Conservation (phyloP, 2,329 filamentous ascomycete species). For the Microthyrium microscopicum region DNA sequence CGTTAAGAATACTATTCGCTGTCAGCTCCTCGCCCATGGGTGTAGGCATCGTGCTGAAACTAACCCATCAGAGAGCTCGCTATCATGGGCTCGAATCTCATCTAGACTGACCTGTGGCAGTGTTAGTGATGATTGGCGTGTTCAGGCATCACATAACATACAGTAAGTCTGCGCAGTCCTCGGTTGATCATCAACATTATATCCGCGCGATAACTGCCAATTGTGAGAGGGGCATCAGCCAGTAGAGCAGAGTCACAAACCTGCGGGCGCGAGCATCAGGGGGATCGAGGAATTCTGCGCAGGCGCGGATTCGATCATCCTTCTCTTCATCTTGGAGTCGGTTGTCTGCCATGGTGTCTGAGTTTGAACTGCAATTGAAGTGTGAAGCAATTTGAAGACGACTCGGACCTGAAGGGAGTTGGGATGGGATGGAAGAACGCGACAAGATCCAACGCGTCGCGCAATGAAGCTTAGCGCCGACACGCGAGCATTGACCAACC, state of each 20-base stretch:
- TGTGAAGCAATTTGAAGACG: too few relatives aligned
- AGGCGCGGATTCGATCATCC: constrained; percentile 66
- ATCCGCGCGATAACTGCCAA: constrained; percentile 70
- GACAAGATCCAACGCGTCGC: too few relatives aligned
- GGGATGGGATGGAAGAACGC: too few relatives aligned
- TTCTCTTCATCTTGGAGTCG: constrained; percentile 57
- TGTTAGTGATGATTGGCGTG: constrained; percentile 1
- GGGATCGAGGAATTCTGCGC: constrained; percentile 87
- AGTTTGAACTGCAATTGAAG: too few relatives aligned
- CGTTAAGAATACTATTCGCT: constrained; percentile 49
- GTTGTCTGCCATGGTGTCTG: not conserved
- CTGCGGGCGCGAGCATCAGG: constrained; percentile 26
- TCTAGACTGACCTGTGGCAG: constrained; percentile 45
- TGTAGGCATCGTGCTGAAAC: constrained; percentile 5
- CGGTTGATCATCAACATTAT: constrained; percentile 62
- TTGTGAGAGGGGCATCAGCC: constrained; percentile 18
- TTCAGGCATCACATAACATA: constrained; percentile 14
- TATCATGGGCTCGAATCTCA: constrained; percentile 75
- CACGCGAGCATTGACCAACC: too few relatives aligned
- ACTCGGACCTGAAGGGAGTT: too few relatives aligned
- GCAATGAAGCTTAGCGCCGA: too few relatives aligned
- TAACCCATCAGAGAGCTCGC: constrained; percentile 58
- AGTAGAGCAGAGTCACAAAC: constrained; percentile 17
- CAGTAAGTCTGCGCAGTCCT: constrained; percentile 39
- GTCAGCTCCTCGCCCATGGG: constrained; percentile 7